Evolutionary conservation across 257 asterid genomes (phyloP), one percentile per base, ranked within the genome.

Genomic region (Przewalskia tangutica): DNA sequence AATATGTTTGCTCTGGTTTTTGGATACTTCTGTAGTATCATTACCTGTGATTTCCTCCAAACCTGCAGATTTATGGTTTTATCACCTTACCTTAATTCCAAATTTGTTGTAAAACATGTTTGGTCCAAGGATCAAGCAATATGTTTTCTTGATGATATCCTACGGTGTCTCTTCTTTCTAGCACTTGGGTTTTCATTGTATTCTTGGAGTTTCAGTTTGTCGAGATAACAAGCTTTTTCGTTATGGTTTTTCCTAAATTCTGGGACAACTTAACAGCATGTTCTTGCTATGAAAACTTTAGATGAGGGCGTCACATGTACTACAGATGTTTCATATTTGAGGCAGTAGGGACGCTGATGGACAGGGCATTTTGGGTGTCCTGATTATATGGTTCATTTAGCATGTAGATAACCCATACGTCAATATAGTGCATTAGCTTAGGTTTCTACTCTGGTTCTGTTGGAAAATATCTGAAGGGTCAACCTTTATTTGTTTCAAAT

Each of bases 51-150:
- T 68, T 93, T 97, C 63, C 27, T 23, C 27, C 27, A 23, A 23
- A 80, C 98, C 97, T 84, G 85, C 97, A 32, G 97, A 93, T 86
- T 88, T 87, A 55, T 86, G 98, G 97, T 77, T 86, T 85, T 66
- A 91, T 94, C 58, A 85, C 93, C 86, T 76, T 17, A 27, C 82
- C 68, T 86, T 3, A 77, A 81, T 32, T 88, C 87, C 91, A 90
- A 77, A 7, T 89, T 92, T 87, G 53, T 85, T 58, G 98, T 95
- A 81, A 89, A 92, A 64, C 97, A 90, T 85, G 98, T 88, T 83
- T 95, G 98, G 83, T 86, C 90, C 77, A 93, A 87, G 90, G 93
- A 92, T 77, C 91, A 89, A 82, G 88, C 90, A 56, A 97, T 95
- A 46, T 12, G 90, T 84, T 82, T 58, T 20, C 44, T 32, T 50